Conservation (phyloP, 2,329 filamentous ascomycete species). For the Pseudopithomyces maydicus region DNA sequence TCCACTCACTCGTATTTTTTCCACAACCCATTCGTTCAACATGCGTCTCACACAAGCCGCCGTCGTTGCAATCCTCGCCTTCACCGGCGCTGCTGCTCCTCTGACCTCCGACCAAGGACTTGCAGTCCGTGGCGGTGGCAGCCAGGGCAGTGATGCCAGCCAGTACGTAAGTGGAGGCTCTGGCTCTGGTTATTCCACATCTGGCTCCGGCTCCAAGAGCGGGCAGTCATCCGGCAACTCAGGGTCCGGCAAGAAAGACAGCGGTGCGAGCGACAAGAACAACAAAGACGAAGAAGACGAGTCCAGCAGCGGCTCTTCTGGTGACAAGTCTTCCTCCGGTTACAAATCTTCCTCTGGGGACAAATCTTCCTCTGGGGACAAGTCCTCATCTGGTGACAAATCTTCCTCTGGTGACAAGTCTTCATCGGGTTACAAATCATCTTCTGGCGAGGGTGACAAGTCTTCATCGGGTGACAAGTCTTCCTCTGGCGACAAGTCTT, state of each 20-base stretch:
- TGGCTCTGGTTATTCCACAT: neutral
- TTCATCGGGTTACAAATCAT: too few species aligned
- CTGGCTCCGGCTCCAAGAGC: neutral
- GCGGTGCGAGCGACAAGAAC: neutral
- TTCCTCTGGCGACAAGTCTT: neutral
- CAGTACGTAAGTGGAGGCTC: neutral
- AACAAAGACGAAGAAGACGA: neutral
- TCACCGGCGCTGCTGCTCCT: constrained; percentile 1
- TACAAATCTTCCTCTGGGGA: too few species aligned
- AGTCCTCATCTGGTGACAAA: neutral
- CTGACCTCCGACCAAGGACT: neutral
- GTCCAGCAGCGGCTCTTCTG: neutral
- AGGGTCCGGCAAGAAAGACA: neutral
- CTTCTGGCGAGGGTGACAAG: too few species aligned
- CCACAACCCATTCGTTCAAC: neutral
- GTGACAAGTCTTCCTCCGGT: too few species aligned
- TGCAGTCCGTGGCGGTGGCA: neutral
- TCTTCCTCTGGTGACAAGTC: too few species aligned
- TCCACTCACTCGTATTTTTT: neutral
- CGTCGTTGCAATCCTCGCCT: neutral
- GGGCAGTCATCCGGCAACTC: neutral
- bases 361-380: too few species aligned
- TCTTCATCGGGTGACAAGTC: too few species aligned
- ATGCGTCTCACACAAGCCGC: constrained; percentile 1
- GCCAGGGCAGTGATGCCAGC: neutral